Conservation (phyloP, 805 yeast species). For the Saturnispora gosingensis region DNA sequence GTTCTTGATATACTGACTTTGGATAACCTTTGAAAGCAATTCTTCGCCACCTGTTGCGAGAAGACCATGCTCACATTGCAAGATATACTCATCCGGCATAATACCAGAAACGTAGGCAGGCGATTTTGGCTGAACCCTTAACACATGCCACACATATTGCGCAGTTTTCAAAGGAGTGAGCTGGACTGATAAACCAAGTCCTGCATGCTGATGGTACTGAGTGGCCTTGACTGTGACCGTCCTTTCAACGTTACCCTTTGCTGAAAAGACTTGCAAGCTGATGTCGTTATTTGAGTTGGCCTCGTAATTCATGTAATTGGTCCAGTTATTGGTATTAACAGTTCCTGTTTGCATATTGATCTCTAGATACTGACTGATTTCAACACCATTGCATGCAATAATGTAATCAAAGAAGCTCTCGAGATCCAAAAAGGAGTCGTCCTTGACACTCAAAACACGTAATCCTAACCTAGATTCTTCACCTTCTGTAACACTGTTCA, state of each 20-base stretch:
- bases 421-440: conserved; percentile 40
- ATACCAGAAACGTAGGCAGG: conserved; percentile 83
- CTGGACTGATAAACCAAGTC: conserved; percentile 61
- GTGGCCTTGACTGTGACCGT: conserved; percentile 21
- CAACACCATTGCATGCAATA: conserved; percentile 62
- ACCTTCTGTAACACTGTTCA: conserved; percentile 20
- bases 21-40: conserved; percentile 56
- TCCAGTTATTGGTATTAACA: conserved; percentile 16
- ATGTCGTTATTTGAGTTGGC: conserved; percentile 27
- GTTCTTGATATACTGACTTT: conserved; percentile 36
- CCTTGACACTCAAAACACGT: conserved; percentile 43
- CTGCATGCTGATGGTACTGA: conserved; percentile 12
- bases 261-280: conserved; percentile 67
- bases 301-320: conserved; percentile 21
- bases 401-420: conserved; percentile 87
- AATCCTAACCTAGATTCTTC: conserved; percentile 35
- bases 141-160: conserved; percentile 79
- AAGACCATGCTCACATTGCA: conserved; percentile 63
- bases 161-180: conserved; percentile 69
- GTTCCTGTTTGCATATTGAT: conserved; percentile 12
- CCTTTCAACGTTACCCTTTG: conserved; percentile 65
- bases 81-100: conserved; percentile 78
- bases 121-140: conserved; percentile 59
- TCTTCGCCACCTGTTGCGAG: conserved; percentile 84
- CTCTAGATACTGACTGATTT: conserved; percentile 23